These are phyloP conservation scores for Arachis monticola DNA, from an alignment of 331 rosid species.

Conservation along the genomic window DNA sequence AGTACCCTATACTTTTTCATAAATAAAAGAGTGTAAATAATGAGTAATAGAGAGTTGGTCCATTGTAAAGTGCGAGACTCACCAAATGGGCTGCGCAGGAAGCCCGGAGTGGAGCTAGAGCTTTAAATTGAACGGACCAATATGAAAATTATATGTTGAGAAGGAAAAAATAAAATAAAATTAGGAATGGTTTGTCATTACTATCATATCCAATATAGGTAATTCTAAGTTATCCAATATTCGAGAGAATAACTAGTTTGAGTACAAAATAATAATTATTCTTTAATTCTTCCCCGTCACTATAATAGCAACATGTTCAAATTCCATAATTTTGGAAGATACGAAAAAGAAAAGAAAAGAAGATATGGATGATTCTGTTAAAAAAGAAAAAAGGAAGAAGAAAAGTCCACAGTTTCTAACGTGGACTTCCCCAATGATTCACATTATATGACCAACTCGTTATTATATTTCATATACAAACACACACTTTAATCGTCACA, in stretches of 20 bases:
- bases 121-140: too few species aligned
- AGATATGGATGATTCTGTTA: too few species aligned
- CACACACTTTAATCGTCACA: neutral
- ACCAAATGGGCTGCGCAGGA: too few species aligned
- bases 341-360: constrained; percentile 14
- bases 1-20: too few species aligned
- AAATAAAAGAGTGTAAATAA: too few species aligned
- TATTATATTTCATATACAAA: neutral
- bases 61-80: too few species aligned
- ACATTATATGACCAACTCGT: constrained; percentile 5
- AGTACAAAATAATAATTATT: neutral
- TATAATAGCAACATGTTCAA: neutral
- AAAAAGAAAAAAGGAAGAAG: neutral
- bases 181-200: constrained; percentile 10
- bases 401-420: constrained; percentile 19
- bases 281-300: constrained; percentile 11
- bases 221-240: constrained; percentile 26
- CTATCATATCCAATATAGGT: too few species aligned
- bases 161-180: neutral
- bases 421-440: neutral
- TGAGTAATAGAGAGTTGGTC: too few species aligned
- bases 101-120: too few species aligned
- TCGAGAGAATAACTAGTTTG: neutral
- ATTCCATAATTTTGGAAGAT: constrained; percentile 35
- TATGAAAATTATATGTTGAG: too few species aligned